Base-by-base conservation (phyloP, 768 basidiomycete genomes). In the Butyriboletus loyo region DNA sequence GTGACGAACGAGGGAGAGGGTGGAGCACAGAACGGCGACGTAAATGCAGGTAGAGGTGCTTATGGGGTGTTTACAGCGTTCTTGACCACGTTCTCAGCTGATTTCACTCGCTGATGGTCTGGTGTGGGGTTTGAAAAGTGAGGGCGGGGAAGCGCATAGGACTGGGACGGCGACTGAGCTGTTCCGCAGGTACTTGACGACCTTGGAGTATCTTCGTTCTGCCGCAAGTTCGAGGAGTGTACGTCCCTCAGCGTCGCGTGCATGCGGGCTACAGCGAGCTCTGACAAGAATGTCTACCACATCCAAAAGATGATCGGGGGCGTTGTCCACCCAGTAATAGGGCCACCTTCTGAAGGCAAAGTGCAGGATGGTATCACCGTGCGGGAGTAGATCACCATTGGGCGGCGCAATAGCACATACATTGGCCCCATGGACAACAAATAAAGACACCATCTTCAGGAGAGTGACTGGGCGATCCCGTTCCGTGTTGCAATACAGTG, bases 201-300 rank as follows among this genome's bases (percentile, higher is more conserved):
- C 19, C 0, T 7, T 4, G 19, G 5, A 2, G 19, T 2, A 5
- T 32, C 22, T 1, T 0, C 5, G 13, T 1, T 2, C 7, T 0
- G 27, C 17, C 28, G 30, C 30, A 24, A 32, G 9, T 10, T 48
- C 9, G 10, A 39, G 14, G 2, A 25, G 46, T 22, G 21, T 39
- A 15, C 15, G 19, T 17, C 36, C 37, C 15, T 0, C 9, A 0
- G 27, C 21, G 15, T 43, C 21, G 1, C 27, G 21, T 11, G 28
- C 17, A n/a, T 24, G 30, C 2, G 11, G 14, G 9, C 28, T 21
- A 21, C 25, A 47, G 13, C 46, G 19, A 15, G 46, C 35, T 30
- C 2, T n/a, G 11, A 48, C 36, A 7, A 48, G 46, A 47, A 15
- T 3, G 1, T 28, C 25, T 17, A 35, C n/a, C n/a, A n/a, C n/a